Evolutionary conservation across 2,329 filamentous ascomycete species (phyloP).

Genomic region (Ophiocordyceps sinensis): DNA sequence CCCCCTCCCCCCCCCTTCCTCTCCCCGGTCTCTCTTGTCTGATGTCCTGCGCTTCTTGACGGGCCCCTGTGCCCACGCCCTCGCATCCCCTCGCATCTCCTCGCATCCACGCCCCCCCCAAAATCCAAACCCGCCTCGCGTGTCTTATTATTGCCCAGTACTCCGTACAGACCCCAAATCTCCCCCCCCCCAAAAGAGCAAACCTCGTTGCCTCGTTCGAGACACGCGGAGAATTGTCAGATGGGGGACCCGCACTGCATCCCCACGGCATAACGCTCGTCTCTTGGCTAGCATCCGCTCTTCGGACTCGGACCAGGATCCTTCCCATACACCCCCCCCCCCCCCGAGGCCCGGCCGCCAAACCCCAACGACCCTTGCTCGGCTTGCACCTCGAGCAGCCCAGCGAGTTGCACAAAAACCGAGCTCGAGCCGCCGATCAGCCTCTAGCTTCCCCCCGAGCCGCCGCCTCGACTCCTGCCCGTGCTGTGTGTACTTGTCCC

Average conservation of each 20-base stretch:
- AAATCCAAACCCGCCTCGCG: slow-evolving; percentile 8
- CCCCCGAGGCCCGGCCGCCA: slow-evolving; percentile 19
- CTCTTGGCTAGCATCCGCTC: slow-evolving; percentile 25
- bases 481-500: slow-evolving; percentile 1
- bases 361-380: slow-evolving; percentile 26
- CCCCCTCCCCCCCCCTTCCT: slow-evolving; percentile 7
- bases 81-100: background rate
- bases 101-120: slow-evolving; percentile 3
- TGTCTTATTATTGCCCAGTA: slow-evolving; percentile 11
- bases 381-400: slow-evolving; percentile 14
- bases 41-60: background rate
- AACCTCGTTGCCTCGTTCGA: slow-evolving; percentile 10
- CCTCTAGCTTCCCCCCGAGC: slow-evolving; percentile 12
- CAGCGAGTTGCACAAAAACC: slow-evolving; percentile 36
- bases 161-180: slow-evolving; percentile 9
- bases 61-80: slow-evolving; percentile 1
- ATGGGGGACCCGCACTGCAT: slow-evolving; percentile 8
- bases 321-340: slow-evolving; percentile 9
- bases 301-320: slow-evolving; percentile 19
- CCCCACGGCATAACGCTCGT: slow-evolving; percentile 17
- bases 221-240: slow-evolving; percentile 23
- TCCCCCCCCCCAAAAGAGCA: slow-evolving; percentile 6
- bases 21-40: slow-evolving; percentile 3
- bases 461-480: slow-evolving; percentile 9
- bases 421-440: slow-evolving; percentile 26